Evolutionary conservation across 1,284 basidiomycete species (phyloP).

Genomic region (Naganishia sp.): DNA sequence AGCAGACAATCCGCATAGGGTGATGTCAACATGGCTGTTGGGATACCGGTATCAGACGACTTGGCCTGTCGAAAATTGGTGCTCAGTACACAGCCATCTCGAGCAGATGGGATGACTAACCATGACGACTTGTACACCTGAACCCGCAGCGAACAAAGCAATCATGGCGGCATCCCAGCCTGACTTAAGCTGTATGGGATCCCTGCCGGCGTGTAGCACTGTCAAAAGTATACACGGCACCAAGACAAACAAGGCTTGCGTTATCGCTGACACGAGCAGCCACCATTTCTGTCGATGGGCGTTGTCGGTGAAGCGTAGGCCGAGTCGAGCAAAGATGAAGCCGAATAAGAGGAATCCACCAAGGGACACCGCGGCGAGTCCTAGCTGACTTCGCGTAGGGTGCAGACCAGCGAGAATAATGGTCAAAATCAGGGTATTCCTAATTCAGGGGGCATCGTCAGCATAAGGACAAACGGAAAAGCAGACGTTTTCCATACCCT

Average conservation of each 20-base stretch:
- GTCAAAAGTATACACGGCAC: slow-evolving; percentile 10
- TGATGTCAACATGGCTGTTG: slow-evolving; percentile 21
- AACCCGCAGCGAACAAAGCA: slow-evolving; percentile 12
- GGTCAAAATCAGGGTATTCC: slow-evolving; percentile 22
- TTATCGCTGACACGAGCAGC: slow-evolving; percentile 9
- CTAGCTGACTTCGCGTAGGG: slow-evolving; percentile 18
- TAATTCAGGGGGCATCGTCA: neutral
- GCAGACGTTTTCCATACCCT: neutral
- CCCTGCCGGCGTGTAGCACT: slow-evolving; percentile 7
- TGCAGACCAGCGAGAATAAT: slow-evolving; percentile 26
- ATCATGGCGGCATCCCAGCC: slow-evolving; percentile 15
- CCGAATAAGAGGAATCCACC: slow-evolving; percentile 16
- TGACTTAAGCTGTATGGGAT: slow-evolving; percentile 4
- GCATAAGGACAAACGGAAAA: neutral
- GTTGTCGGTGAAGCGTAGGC: slow-evolving; percentile 20
- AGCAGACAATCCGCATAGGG: slow-evolving; percentile 27
- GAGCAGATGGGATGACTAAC: neutral
- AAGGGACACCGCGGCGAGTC: slow-evolving; percentile 21
- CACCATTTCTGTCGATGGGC: slow-evolving; percentile 26
- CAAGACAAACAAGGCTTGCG: slow-evolving; percentile 16
- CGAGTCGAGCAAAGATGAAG: slow-evolving; percentile 18
- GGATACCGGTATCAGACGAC: slow-evolving; percentile 24
- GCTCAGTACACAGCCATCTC: neutral
- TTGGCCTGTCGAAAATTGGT: slow-evolving; percentile 9
- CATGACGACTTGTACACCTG: slow-evolving; percentile 20